Conservation (phyloP, 768 basidiomycete species). For the Phanerochaete carnosa region DNA sequence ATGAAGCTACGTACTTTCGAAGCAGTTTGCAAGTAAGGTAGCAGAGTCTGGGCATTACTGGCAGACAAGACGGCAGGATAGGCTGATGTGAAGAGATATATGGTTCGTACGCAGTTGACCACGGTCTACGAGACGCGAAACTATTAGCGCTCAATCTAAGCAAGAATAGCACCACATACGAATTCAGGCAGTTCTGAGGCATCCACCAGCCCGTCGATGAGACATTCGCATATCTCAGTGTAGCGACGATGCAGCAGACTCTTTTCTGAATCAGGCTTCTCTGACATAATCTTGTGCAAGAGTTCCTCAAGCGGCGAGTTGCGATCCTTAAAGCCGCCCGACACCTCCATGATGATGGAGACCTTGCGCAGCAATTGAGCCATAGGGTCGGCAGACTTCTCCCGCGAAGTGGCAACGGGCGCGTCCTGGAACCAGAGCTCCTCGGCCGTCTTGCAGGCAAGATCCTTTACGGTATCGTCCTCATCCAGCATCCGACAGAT, state of each 20-base stretch:
- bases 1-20: constrained; percentile 54
- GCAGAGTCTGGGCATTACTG: constrained; percentile 75
- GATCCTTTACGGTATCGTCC: constrained; percentile 92
- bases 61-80: constrained; percentile 84
- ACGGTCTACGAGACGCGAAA: constrained; percentile 55
- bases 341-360: constrained; percentile 80
- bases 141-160: background rate
- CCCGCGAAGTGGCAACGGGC: constrained; percentile 9
- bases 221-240: constrained; percentile 73
- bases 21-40: constrained; percentile 88
- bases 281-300: constrained; percentile 76
- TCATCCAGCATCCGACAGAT: constrained; percentile 87
- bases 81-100: constrained; percentile 78
- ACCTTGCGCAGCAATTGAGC: constrained; percentile 58
- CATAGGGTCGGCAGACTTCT: background rate
- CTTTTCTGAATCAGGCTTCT: constrained; percentile 59
- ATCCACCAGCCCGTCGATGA: constrained; percentile 90
- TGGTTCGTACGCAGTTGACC: constrained; percentile 80
- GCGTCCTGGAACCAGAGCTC: constrained; percentile 80
- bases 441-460: constrained; percentile 85
- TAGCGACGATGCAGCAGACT: constrained; percentile 62
- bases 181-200: constrained; percentile 76
- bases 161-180: constrained; percentile 38
- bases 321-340: constrained; percentile 77
- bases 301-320: constrained; percentile 84